Evolutionary conservation across 768 basidiomycete species (phyloP), one percentile per base, ranked within the genome.

Genomic region (Macrolepiota fuliginosa): DNA sequence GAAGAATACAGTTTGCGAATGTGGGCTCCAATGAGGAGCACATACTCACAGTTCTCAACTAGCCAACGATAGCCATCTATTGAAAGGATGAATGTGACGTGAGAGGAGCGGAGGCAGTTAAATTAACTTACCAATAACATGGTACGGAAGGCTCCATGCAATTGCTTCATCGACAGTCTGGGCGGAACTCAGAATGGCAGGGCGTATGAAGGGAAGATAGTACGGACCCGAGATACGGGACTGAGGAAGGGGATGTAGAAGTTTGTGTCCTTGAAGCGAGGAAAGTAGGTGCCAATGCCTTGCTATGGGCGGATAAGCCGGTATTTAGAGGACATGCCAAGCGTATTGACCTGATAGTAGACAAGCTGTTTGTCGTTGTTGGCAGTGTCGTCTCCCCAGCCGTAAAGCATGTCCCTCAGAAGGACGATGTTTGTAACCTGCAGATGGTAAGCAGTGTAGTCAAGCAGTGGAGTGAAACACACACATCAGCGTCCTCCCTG

Each of bases 341-440:
- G 53, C 7, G 53, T n/a, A 10, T 25, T 27, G 19, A 61, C 45
- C 50, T 65, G 67, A 39, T 67, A 67, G 45, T 57, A 65, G n/a
- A 66, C 62, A 27, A 60, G 47, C 25, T 67, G 67, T 36, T 64
- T 53, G 22, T 63, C 62, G 10, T 53, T 36, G 32, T 63, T 56
- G 3, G 59, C 36, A 2, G 13, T 52, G 35, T 47, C 17, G 3
- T 46, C 32, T 29, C 40, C 40, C 29, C 45, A 56, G 56, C 56
- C 45, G 10, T 45, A 32, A 15, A 68, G 63, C 56, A 66, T 61
- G 27, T 66, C 63, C 45, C 59, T 64, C n/a, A 68, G 45, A n/a
- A 51, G 63, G 32, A 68, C 55, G 1, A 68, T 61, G n/a, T 66
- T 68, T 35, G 67, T 62, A 47, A 56, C 61, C 67, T 68, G 46